These are phyloP conservation scores for Psophocarpus tetragonolobus DNA, from an alignment of 306 rosid species.

Conservation along the genomic window DNA sequence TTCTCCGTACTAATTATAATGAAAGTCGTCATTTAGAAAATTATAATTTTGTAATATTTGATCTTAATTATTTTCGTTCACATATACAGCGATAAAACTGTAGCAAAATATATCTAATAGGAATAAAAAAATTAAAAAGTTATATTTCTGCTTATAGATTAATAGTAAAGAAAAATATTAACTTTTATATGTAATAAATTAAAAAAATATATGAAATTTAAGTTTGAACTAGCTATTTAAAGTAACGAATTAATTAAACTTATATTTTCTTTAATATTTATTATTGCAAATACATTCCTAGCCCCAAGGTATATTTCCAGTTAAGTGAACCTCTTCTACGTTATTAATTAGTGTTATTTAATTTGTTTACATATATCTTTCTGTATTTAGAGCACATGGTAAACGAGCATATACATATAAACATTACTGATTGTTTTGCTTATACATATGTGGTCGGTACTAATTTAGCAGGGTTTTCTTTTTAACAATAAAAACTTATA, in stretches of 20 bases:
- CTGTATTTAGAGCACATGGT: background rate
- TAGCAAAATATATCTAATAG: no score
- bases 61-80: no score
- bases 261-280: background rate
- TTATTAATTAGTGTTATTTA: background rate
- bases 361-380: background rate
- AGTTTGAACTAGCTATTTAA: background rate
- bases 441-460: background rate
- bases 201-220: background rate
- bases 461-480: background rate
- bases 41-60: background rate
- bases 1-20: background rate
- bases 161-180: background rate
- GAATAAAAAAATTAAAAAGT: background rate
- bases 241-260: background rate
- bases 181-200: background rate
- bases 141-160: background rate
- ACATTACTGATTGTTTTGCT: background rate
- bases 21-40: background rate
- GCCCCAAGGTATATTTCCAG: background rate
- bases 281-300: background rate
- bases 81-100: no score
- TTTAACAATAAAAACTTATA: no score
- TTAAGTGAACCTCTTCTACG: background rate
- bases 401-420: background rate